A percentile compares a stretch with the other conserved stretches of the same genome.
Conservation (phyloP, 768 basidiomycete genomes). For the Boletus pseudopeckii region DNA sequence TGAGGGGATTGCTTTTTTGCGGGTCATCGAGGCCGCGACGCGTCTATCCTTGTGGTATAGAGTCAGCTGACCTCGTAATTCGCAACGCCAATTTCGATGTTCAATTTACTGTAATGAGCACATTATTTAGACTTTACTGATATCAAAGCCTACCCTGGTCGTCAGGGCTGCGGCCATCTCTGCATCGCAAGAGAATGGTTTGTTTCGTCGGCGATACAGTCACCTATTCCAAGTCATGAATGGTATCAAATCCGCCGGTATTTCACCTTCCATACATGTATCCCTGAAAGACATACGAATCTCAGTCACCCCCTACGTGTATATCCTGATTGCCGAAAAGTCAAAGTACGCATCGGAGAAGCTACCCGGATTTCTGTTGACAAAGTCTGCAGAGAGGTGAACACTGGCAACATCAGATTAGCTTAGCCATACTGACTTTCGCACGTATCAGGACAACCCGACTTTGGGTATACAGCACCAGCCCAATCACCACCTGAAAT, state of each 20-base stretch:
- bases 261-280: background rate
- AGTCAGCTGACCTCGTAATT: slow-evolving; percentile 12
- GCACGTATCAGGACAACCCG: slow-evolving; percentile 54
- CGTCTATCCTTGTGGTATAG: background rate
- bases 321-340: slow-evolving; percentile 56
- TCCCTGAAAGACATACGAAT: background rate
- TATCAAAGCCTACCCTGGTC: background rate
- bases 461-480: slow-evolving; percentile 41
- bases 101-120: background rate
- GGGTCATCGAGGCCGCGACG: slow-evolving; percentile 8
- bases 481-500: slow-evolving; percentile 57
- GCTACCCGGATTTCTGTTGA: slow-evolving; percentile 50
- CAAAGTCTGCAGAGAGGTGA: slow-evolving; percentile 34
- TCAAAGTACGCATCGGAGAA: slow-evolving; percentile 73
- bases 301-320: slow-evolving; percentile 28
- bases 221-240: background rate
- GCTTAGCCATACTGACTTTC: slow-evolving; percentile 38
- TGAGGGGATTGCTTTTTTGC: background rate
- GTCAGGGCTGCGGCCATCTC: background rate
- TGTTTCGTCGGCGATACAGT: background rate
- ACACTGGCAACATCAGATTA: background rate
- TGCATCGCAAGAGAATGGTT: background rate
- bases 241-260: slow-evolving; percentile 10
- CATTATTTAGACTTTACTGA: background rate
- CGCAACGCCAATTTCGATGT: background rate